phyloP scores from a whole-genome alignment of 208 protist species.

The Crithidia acanthocephali region DNA sequence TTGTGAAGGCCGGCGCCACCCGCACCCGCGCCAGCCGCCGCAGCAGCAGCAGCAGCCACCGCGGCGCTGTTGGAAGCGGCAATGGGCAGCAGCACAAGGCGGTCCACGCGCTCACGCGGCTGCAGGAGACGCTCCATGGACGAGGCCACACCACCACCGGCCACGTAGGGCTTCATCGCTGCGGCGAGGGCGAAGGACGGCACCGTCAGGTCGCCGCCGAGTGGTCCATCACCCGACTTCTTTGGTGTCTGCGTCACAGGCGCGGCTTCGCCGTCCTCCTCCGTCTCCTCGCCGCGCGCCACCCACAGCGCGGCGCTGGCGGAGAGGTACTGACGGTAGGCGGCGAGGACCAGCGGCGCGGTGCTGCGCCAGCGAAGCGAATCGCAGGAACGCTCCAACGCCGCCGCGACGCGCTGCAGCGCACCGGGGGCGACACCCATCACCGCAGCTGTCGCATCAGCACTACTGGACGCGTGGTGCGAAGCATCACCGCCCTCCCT shows the following conservation, averaged over 20 bases:
- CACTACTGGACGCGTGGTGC: too few species aligned
- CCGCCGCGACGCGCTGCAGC: slow-evolving; percentile 7
- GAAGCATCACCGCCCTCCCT: too few species aligned
- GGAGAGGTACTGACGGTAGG: slow-evolving; percentile 18
- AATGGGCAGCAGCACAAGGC: slow-evolving; percentile 25
- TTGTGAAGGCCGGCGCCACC: too few species aligned
- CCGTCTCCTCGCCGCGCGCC: not conserved
- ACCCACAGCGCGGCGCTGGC: slow-evolving; percentile 31
- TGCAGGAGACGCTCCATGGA: slow-evolving; percentile 14
- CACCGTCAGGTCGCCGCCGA: too few species aligned
- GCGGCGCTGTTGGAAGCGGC: not conserved
- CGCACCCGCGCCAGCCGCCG: not conserved
- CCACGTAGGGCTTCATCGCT: not conserved
- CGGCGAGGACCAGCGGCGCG: slow-evolving; percentile 7
- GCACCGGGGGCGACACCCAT: slow-evolving; percentile 2
- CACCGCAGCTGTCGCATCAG: not conserved
- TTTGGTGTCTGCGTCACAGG: too few species aligned
- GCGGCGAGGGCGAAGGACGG: slow-evolving; percentile 5
- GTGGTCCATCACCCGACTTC: not conserved
- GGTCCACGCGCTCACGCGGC: slow-evolving; percentile 18
- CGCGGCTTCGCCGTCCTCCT: not conserved
- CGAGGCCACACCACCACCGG: not conserved
- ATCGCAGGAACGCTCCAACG: slow-evolving; percentile 22
- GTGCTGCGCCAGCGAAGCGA: slow-evolving; percentile 29
- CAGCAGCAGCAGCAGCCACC: not conserved